These are phyloP conservation scores for Actinomucor elegans DNA, from an alignment of 371 early-diverging fungal species.

Conservation along the genomic window DNA sequence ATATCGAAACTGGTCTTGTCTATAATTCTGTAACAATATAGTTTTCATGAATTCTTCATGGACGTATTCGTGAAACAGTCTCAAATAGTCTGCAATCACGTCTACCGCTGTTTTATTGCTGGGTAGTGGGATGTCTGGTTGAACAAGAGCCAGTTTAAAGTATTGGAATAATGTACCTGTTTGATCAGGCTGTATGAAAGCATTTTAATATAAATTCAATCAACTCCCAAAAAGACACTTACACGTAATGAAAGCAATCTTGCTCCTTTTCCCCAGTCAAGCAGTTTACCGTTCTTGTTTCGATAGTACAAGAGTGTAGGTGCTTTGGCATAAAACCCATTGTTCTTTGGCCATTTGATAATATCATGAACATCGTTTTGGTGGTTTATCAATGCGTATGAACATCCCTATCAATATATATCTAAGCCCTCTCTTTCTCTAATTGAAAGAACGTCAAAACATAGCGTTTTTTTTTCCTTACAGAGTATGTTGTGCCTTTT, in stretches of 20 bases:
- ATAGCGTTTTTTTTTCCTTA: too few species aligned
- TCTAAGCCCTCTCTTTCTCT: not conserved
- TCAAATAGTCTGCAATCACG: conserved; percentile 58
- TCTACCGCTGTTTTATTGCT: conserved; percentile 45
- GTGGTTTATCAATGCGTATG: conserved; percentile 33
- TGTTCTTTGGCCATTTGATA: conserved; percentile 55
- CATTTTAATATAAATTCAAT: too few species aligned
- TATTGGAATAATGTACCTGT: conserved; percentile 21
- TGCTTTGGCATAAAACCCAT: conserved; percentile 48
- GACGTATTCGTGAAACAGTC: conserved; percentile 53
- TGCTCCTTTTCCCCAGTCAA: conserved; percentile 64
- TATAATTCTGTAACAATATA: conserved; percentile 23
- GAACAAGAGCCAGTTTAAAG: conserved; percentile 19
- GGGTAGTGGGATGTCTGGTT: conserved; percentile 38
- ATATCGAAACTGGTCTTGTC: conserved; percentile 43
- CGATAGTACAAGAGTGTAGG: conserved; percentile 43
- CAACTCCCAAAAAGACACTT: not conserved
- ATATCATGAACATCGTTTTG: conserved; percentile 50
- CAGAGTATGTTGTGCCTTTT: conserved; percentile 46
- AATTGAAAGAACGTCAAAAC: too few species aligned
- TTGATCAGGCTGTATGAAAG: conserved; percentile 25
- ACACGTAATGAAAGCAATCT: conserved; percentile 15
- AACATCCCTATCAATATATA: conserved; percentile 12
- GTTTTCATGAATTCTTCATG: conserved; percentile 51
- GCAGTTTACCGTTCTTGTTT: conserved; percentile 38